These are phyloP conservation scores for Solanum pennellii DNA, from an alignment of 257 asterid genomes.

Conservation along the genomic window DNA sequence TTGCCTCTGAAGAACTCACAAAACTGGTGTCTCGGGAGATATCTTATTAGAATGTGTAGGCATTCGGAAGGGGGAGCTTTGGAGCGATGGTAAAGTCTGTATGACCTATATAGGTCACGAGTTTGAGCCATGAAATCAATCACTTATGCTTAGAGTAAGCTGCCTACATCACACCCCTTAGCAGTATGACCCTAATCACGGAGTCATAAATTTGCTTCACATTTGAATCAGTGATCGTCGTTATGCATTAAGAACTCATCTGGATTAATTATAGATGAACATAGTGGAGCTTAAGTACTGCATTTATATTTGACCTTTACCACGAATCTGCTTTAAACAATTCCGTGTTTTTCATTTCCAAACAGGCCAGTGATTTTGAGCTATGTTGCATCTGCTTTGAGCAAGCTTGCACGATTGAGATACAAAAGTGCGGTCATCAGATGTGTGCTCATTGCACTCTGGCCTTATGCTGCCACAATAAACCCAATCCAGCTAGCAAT, in stretches of 20 bases:
- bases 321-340: neutral
- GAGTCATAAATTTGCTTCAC: neutral
- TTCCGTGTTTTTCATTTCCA: neutral
- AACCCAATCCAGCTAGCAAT: conserved; percentile 30
- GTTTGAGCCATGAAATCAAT: neutral
- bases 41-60: neutral
- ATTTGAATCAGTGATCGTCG: neutral
- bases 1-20: neutral
- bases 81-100: neutral
- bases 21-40: neutral
- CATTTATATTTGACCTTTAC: neutral
- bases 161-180: neutral
- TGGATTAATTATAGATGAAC: neutral
- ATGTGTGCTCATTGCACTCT: conserved; percentile 78
- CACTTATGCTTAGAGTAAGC: neutral
- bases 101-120: neutral
- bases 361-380: conserved; percentile 44
- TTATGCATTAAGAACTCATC: neutral
- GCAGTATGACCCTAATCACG: neutral
- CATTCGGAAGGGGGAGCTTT: neutral
- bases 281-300: neutral
- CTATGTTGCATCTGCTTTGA: conserved; percentile 84
- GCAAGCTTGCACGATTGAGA: conserved; percentile 57
- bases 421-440: conserved; percentile 65
- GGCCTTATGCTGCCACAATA: conserved; percentile 66